Percentiles rank a stretch among this genome's conserved stretches.
phyloP scores from a whole-genome alignment of 176 grass and related monocot genomes.

The Luzula sylvatica region DNA sequence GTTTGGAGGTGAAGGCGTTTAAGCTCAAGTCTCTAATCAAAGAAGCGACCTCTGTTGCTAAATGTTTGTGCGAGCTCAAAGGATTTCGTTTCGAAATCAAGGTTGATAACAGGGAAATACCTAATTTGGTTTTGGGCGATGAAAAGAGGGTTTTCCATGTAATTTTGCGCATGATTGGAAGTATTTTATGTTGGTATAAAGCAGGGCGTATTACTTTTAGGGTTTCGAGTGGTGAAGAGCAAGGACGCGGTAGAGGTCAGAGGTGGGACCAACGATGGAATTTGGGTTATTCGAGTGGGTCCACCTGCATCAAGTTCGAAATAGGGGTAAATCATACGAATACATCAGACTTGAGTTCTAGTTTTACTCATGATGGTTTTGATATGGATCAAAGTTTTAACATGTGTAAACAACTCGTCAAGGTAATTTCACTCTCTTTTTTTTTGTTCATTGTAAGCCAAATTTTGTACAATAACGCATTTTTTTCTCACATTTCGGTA shows the following conservation, averaged over 20 bases:
- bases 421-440: constrained; percentile 19
- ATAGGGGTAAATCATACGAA: constrained; percentile 28
- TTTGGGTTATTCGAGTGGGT: constrained; percentile 17
- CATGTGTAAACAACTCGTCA: constrained; percentile 41
- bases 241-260: constrained; percentile 26
- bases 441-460: too few relatives aligned
- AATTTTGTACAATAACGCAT: too few relatives aligned
- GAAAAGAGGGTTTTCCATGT: constrained; percentile 51
- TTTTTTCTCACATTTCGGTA: too few relatives aligned
- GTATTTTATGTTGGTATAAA: constrained; percentile 12
- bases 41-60: constrained; percentile 25
- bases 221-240: constrained; percentile 23
- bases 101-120: constrained; percentile 27
- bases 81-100: constrained; percentile 37
- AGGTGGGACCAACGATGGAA: constrained; percentile 31
- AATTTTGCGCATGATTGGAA: constrained; percentile 41
- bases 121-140: constrained; percentile 40
- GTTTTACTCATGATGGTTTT: constrained; percentile 27
- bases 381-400: constrained; percentile 46
- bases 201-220: constrained; percentile 26
- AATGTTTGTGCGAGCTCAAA: constrained; percentile 47
- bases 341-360: constrained; percentile 4
- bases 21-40: constrained; percentile 38
- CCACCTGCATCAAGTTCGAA: constrained; percentile 36
- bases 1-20: constrained; percentile 32